Base-by-base conservation (phyloP, 768 basidiomycete species). In the Suillus occidentalis region DNA sequence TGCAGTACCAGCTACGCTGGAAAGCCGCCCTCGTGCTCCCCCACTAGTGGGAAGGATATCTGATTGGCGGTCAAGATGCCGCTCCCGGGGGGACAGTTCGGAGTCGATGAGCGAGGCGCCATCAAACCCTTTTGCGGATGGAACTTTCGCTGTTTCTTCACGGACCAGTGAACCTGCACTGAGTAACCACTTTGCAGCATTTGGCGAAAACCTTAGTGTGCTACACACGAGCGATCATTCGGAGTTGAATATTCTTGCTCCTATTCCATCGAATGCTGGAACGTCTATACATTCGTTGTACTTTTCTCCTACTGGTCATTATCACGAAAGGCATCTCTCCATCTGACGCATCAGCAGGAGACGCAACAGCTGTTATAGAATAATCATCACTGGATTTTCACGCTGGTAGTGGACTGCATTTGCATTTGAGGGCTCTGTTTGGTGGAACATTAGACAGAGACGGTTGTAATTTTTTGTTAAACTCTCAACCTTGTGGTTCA, bases 51-150 rank as follows among this genome's bases (percentile, higher is more conserved):
- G 22, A 59, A 59, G 37, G 18, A 5, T 39, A 59, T 18, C 3
- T 25, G 18, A 25, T 9, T 59, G 25, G 57, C 22, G 22, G 25
- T 57, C 37, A 37, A 37, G 34, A 8, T 56, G 4, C 31, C n/a
- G 55, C 45, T 65, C 63, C 9, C 52, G 42, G 34, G 31, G 52
- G 50, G 67, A 62, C 31, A 53, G 67, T 56, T 69, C 63, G 28
- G 61, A 62, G 57, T 59, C 67, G 37, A 68, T 49, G 28, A 69
- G 66, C 18, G 20, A 62, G 6, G 56, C 42, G 42, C 62, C 20
- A 20, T 70, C 66, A 49, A 40, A 71, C 66, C 70, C 66, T 50
- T 73, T 73, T 63, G 61, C 58, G 43, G 63, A 71, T 55, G 55
- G 57, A 40, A 57, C 60, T 28, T 40, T 59, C 8, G 55, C 42